Conservation (phyloP, 495 filamentous ascomycete genomes). For the Acidiella bohemica region DNA sequence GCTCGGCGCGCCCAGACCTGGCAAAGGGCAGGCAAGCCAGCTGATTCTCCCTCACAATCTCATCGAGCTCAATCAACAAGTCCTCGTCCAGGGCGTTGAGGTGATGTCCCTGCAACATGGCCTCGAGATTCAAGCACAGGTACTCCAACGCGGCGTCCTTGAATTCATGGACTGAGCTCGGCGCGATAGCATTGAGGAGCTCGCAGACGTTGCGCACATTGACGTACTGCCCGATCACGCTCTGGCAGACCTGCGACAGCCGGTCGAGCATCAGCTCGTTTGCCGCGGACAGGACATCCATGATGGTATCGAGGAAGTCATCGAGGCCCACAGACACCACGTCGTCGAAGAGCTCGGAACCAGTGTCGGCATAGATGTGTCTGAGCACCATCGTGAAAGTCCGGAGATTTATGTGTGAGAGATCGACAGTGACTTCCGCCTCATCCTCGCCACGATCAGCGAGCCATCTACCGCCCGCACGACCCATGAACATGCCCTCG, state of each 20-base stretch:
- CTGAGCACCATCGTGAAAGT: conserved; percentile 68
- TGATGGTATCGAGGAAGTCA: conserved; percentile 71
- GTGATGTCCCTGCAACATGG: conserved; percentile 75
- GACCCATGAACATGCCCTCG: conserved; percentile 71
- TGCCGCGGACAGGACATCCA: conserved; percentile 81
- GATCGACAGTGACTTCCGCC: conserved; percentile 56
- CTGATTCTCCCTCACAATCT: conserved; percentile 70
- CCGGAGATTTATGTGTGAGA: conserved; percentile 60
- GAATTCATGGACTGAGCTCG: conserved; percentile 69
- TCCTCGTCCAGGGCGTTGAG: conserved; percentile 81
- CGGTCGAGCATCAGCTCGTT: conserved; percentile 93
- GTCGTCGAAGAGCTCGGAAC: conserved; percentile 67
- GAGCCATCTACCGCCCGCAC: conserved; percentile 73
- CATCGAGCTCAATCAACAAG: conserved; percentile 62
- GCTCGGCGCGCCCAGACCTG: conserved; percentile 57
- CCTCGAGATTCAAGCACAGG: conserved; percentile 77
- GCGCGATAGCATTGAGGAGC: conserved; percentile 68
- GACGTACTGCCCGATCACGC: conserved; percentile 73
- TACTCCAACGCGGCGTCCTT: conserved; percentile 84
- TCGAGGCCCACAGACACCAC: conserved; percentile 58
- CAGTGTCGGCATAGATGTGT: conserved; percentile 73
- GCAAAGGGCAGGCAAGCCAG: conserved; percentile 58
- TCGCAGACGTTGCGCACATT: conserved; percentile 75
- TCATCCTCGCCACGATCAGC: conserved; percentile 40
- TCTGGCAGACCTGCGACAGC: conserved; percentile 79